Evolutionary conservation across 208 protist species (phyloP), one percentile per base, ranked within the genome.

Genomic region (Crithidia mellificae): DNA sequence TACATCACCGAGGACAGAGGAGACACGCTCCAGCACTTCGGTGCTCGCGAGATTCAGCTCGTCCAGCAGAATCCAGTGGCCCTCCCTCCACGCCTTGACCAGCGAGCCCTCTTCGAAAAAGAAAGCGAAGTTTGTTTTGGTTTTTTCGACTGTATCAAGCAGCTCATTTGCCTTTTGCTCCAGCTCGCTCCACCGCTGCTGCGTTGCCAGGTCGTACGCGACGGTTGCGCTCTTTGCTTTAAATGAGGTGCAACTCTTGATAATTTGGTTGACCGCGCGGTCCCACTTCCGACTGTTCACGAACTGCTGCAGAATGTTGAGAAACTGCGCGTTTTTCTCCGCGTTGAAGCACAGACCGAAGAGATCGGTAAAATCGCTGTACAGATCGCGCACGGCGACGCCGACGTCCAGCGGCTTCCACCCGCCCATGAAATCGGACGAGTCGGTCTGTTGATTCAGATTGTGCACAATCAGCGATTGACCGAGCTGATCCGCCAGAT

Each of bases 1-100:
- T 5, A 91, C 85, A 55, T 97, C 93, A 38, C 98, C 98, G 25
- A 99, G 86, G 2, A 99, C 85, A 49, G 96, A 87, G 25, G 88
- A 97, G 39, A 99, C 86, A 20, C 94, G 79, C 71, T 99, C 96
- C 1, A 99, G 81, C 17, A 98, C 98, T 66, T 99, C 98, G 0
- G 92, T 91, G 0, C 96, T 86, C 6, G 99, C 99, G 52, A 99
- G 87, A 89, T 99, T 99, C 51, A 99, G 90, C 87, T 99, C 99
- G 77, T 99, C 99, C 2, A 99, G 86, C 11, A 99, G 83, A 65
- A 99, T 88, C 99, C 99, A 99, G 50, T 99, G 72, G 6, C 99
- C 99, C 59, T 98, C 87, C 4, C 88, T 81, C 66, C 99, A 88
- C 20, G 98, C 98, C 58, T 94, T 93, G 6, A 99, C 90, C 12